Evolutionary conservation across 441 rosid species (phyloP).

Genomic region (Eruca vesicaria): DNA sequence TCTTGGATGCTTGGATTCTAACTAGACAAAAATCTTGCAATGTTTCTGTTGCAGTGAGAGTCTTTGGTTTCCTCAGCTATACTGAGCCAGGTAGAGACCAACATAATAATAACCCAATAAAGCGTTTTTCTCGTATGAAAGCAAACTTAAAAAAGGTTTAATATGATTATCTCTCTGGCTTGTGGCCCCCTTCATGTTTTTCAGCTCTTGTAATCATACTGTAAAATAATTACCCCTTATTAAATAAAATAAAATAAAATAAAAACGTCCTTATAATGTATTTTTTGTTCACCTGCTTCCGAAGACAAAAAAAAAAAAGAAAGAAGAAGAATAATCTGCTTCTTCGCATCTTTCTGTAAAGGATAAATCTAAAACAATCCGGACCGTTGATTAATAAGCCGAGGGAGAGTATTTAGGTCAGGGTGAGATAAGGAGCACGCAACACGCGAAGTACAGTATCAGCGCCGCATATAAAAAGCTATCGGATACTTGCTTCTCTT

Average conservation of each 20-base stretch:
- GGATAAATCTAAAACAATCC: neutral
- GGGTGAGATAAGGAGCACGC: slow-evolving; percentile 32
- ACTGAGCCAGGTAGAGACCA: neutral
- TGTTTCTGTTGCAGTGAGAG: neutral
- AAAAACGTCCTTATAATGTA: neutral
- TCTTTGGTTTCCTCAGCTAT: neutral
- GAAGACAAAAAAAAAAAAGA: neutral
- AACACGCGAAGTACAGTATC: slow-evolving; percentile 17
- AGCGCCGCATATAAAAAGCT: slow-evolving; percentile 1
- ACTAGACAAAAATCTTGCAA: neutral
- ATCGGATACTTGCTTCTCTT: slow-evolving; percentile 30
- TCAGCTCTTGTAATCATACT: neutral
- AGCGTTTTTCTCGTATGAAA: slow-evolving; percentile 1
- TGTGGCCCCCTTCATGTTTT: slow-evolving; percentile 26
- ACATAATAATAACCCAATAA: slow-evolving; percentile 23
- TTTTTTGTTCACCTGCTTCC: slow-evolving; percentile 1
- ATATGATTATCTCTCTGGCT: slow-evolving; percentile 21
- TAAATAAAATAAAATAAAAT: neutral
- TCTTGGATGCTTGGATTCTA: no score
- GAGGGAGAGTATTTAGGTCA: neutral
- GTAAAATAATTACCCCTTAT: neutral
- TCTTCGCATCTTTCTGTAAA: neutral
- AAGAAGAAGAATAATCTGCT: neutral
- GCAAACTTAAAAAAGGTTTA: slow-evolving; percentile 5
- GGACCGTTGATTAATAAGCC: slow-evolving; percentile 5